phyloP scores from a whole-genome alignment of 768 basidiomycete species.

The Serendipita sp. region DNA sequence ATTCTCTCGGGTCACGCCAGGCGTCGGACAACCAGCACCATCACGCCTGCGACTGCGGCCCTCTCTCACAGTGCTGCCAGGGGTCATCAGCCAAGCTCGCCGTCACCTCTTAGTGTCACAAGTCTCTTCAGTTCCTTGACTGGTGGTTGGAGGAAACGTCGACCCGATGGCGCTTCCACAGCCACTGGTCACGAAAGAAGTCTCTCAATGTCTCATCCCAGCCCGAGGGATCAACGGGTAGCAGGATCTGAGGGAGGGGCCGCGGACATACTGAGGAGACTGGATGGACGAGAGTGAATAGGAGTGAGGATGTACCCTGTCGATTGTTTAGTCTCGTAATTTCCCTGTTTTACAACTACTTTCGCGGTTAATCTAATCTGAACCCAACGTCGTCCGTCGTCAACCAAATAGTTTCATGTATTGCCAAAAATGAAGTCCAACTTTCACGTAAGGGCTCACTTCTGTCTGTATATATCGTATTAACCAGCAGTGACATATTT shows the following conservation, averaged over 20 bases:
- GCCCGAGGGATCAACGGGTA: background rate
- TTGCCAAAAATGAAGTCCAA: background rate
- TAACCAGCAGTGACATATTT: background rate
- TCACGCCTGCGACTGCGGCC: slow-evolving; percentile 9
- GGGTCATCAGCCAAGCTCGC: background rate
- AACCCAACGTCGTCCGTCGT: background rate
- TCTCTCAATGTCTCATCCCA: background rate
- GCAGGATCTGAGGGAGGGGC: background rate
- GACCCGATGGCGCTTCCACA: background rate
- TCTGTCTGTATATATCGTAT: background rate
- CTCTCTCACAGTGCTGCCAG: slow-evolving; percentile 13
- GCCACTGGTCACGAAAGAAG: background rate
- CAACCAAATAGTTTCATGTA: background rate
- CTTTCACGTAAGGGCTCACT: background rate
- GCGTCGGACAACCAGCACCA: slow-evolving; percentile 29
- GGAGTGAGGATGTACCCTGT: too few relatives aligned
- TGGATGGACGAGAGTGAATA: background rate
- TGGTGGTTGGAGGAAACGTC: background rate
- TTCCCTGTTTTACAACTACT: too few relatives aligned
- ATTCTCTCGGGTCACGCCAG: slow-evolving; percentile 24
- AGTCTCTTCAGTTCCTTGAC: background rate
- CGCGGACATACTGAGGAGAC: background rate
- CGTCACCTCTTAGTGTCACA: background rate
- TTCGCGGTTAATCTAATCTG: too few relatives aligned
- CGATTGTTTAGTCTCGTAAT: too few relatives aligned